Evolutionary conservation across 805 yeast species (phyloP).

Genomic region (Peterozyma toletana): DNA sequence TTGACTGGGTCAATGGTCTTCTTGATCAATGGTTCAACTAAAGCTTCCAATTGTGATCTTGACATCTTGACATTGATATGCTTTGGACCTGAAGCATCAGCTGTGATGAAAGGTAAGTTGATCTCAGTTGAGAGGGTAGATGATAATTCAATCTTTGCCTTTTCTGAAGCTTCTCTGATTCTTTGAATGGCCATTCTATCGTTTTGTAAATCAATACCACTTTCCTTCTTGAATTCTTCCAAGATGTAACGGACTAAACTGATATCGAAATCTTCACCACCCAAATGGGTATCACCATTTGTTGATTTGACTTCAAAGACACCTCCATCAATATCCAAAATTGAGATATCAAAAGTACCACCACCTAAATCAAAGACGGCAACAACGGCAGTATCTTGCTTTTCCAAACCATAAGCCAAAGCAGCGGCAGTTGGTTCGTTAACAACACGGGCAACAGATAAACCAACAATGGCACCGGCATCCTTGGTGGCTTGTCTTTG

Average conservation of each 20-base stretch:
- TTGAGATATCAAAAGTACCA: conserved; percentile 97
- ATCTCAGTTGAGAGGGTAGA: conserved; percentile 55
- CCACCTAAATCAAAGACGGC: conserved; percentile 98
- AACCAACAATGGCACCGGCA: conserved; percentile 95
- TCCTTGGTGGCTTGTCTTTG: conserved; percentile 94
- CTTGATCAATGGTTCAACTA: conserved; percentile 60
- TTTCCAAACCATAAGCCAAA: conserved; percentile 89
- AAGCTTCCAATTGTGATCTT: conserved; percentile 59
- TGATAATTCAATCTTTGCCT: conserved; percentile 67
- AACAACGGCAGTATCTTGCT: conserved; percentile 49
- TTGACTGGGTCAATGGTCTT: conserved; percentile 69
- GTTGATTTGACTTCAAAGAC: conserved; percentile 97
- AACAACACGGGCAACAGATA: conserved; percentile 83
- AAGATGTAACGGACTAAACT: conserved; percentile 71
- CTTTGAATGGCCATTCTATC: conserved; percentile 63
- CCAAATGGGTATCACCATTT: conserved; percentile 91
- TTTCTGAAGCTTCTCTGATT: conserved; percentile 74
- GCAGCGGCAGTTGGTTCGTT: conserved; percentile 95
- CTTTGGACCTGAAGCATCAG: conserved; percentile 38
- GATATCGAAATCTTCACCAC: conserved; percentile 92
- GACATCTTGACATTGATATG: conserved; percentile 54
- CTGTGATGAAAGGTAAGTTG: conserved; percentile 62
- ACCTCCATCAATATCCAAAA: conserved; percentile 94
- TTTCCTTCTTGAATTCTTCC: conserved; percentile 45
- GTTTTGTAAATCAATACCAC: conserved; percentile 44